Evolutionary conservation across 495 filamentous ascomycete genomes (phyloP).

Genomic region (Achaetomiella virescens): DNA sequence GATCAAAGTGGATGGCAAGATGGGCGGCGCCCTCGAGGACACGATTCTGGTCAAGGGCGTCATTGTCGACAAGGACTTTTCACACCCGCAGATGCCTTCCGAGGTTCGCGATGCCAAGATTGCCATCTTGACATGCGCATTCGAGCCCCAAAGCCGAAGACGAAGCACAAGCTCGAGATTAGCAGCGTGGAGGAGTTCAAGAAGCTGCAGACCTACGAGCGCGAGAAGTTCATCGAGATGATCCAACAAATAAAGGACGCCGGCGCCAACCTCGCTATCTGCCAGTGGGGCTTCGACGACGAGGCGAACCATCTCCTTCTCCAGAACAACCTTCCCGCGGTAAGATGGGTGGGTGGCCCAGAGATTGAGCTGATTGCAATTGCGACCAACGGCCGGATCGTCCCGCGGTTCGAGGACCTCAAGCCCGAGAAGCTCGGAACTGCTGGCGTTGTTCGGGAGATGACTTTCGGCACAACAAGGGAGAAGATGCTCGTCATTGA

Average conservation of each 20-base stretch:
- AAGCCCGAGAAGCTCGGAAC: slow-evolving; percentile 81
- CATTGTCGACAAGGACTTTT: slow-evolving; percentile 99
- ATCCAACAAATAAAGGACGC: slow-evolving; percentile 96
- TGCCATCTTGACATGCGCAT: slow-evolving; percentile 94
- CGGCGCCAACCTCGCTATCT: slow-evolving; percentile 95
- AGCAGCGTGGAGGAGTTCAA: slow-evolving; percentile 97
- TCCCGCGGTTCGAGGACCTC: slow-evolving; percentile 94
- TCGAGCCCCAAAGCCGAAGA: slow-evolving; percentile 99
- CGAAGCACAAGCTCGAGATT: slow-evolving; percentile 99
- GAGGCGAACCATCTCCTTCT: slow-evolving; percentile 96
- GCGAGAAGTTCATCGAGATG: slow-evolving; percentile 96
- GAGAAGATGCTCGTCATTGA: slow-evolving; percentile 99
- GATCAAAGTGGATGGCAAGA: slow-evolving; percentile 99
- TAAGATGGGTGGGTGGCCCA: slow-evolving; percentile 95
- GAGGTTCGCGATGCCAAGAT: slow-evolving; percentile 92
- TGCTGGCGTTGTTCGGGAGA: slow-evolving; percentile 85
- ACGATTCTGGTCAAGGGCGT: slow-evolving; percentile 93
- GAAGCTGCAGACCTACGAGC: slow-evolving; percentile 90
- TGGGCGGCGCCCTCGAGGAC: slow-evolving; percentile 92
- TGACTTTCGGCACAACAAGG: slow-evolving; percentile 93
- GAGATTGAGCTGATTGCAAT: slow-evolving; percentile 99
- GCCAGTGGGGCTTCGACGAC: slow-evolving; percentile 99
- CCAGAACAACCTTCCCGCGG: slow-evolving; percentile 91
- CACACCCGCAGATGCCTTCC: slow-evolving; percentile 96
- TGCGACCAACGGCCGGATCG: slow-evolving; percentile 94